Conservation (phyloP, 352 stramenopile genomes). For the Pythium coloratum region DNA sequence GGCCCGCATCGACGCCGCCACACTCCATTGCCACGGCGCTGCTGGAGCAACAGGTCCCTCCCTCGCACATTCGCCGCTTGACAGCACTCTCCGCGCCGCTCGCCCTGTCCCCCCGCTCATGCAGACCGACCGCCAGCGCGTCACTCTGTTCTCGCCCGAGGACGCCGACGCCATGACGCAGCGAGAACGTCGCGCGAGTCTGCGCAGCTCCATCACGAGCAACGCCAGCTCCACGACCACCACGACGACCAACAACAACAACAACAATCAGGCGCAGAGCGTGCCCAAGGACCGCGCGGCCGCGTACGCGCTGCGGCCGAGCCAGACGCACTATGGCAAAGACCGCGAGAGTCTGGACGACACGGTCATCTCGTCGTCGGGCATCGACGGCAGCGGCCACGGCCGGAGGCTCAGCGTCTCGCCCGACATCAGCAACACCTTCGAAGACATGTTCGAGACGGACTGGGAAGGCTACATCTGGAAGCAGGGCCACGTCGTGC, state of each 20-base stretch:
- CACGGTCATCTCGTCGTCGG: conserved; percentile 60
- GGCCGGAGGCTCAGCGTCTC: conserved; percentile 59
- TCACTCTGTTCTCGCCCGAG: conserved; percentile 71
- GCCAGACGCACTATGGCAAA: conserved; percentile 61
- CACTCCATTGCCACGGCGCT: not conserved
- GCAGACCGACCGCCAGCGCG: conserved; percentile 45
- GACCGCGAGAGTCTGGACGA: conserved; percentile 50
- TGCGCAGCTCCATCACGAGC: conserved; percentile 25
- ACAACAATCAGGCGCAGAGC: conserved; percentile 5
- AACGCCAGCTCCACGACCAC: conserved; percentile 10
- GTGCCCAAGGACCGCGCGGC: conserved; percentile 27
- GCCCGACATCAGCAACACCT: conserved; percentile 64
- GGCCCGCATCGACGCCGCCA: not conserved
- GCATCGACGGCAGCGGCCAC: conserved; percentile 34
- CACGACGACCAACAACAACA: not conserved
- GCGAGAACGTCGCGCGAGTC: conserved; percentile 52
- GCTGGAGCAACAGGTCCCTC: not conserved
- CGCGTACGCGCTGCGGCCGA: conserved; percentile 61
- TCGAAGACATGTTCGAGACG: conserved; percentile 82
- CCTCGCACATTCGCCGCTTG: not conserved
- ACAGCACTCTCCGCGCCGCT: not conserved
- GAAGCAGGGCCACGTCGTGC: conserved; percentile 87
- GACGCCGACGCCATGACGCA: conserved; percentile 72
- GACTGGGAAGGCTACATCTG: conserved; percentile 89
- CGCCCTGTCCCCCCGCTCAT: not conserved